Base-by-base conservation (phyloP, 108 stramenopile species). In the Epithemia pelagica region DNA sequence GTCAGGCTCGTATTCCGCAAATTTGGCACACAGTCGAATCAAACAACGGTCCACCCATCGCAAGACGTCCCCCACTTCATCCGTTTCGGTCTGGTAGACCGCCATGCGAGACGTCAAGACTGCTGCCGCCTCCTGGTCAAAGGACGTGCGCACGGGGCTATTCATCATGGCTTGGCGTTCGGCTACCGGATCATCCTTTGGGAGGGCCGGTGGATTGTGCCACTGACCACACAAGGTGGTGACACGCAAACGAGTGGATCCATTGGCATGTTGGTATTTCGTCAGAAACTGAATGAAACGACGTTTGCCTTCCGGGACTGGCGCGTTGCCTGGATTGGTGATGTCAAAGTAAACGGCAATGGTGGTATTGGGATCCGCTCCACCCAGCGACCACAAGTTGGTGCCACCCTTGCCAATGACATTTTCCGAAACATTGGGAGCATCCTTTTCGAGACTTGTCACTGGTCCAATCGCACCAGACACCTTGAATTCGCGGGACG, bases 71-170 rank as follows among this genome's bases (percentile, higher is more conserved):
- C 84, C 89, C 28, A 97, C 83, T 70, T 97, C 97, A 68, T 98
- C 97, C 19, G 88, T 84, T 69, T 96, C 95, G 19, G 95, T 90
- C 55, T 96, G 82, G 60, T 94, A 77, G 15, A 98, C 96, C 21
- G 98, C 98, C 54, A 98, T 76, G 30, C 99, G 90, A 1, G 99
- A 95, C 61, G 96, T 89, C 62, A 98, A 83, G 23, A 98, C 97
- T 19, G 97, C 97, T 2, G 99, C 98, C 24, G 99, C 99, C 70
- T 99, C 98, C 74, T 99, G 99, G 79, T 99, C 99, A 78, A 98
- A 99, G 58, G 86, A 78, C 61, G 69, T 68, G 22, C 90, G 93
- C 56, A 99, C 74, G 1, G 92, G 91, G 30, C 75, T 75, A 33
- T 84, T 68, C 56, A 65, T 70, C 77, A 75, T 82, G 69, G 54